Base-by-base conservation (phyloP, 1,284 basidiomycete genomes). In the Naganishia liquefaciens region DNA sequence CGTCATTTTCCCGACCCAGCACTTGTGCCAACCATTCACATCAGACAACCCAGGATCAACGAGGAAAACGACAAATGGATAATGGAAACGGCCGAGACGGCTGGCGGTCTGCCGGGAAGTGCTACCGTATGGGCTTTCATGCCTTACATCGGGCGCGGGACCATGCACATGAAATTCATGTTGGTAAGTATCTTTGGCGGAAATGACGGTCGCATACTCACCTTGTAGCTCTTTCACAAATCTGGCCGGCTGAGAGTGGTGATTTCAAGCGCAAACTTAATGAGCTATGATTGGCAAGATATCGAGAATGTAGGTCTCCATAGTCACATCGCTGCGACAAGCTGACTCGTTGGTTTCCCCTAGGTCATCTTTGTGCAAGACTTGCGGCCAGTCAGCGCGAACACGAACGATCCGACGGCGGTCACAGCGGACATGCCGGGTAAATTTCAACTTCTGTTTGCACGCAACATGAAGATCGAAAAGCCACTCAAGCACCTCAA, bases 281-380 rank as follows among this genome's bases (percentile, higher is more conserved):
- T 78, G 1, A 55, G 54, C 17, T 77, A 77, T 63, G 79, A 80
- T 53, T 80, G 75, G 74, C 70, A 75, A 9, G 46, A 30, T 40
- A 79, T 80, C 53, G 75, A 80, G 63, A 80, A 80, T 64, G 78
- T 77, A 21, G 61, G 75, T 60, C 0, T 30, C n/a, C 21, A 1
- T 9, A 4, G 17, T 42, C 27, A n/a, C 19, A 23, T 21, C 19
- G 19, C 3, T 3, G n/a, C 25, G 6, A 5, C 11, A 17, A 15
- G 40, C 30, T 64, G 44, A 55, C 28, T 2, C 9, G 15, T 13
- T 37, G 10, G 21, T 55, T 13, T 60, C 9, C 50, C n/a, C n/a
- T n/a, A 79, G 78, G 76, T 74, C 13, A 70, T 76, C 19, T 80
- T 77, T 68, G 71, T 79, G 3, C 79, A 80, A 67, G 79, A 80